These are phyloP conservation scores for Geoglossum cookeanum DNA, from an alignment of 2,329 filamentous ascomycete genomes.

Conservation along the genomic window DNA sequence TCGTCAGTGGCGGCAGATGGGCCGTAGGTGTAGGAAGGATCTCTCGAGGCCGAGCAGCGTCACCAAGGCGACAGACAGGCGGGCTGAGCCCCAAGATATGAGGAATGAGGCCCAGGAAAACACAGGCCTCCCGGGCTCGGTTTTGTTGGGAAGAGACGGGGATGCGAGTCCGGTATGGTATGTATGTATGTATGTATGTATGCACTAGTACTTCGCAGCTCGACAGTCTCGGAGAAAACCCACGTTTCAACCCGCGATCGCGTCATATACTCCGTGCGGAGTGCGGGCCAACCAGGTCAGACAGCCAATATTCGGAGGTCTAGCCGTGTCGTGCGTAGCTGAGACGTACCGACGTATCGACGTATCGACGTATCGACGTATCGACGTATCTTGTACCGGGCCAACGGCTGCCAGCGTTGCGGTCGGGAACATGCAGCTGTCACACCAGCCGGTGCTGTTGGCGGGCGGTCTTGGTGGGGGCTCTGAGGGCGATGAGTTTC, in stretches of 20 bases:
- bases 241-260: not conserved
- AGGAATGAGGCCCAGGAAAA: too few species aligned
- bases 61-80: not conserved
- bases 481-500: too few species aligned
- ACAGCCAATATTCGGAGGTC: not conserved
- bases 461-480: too few species aligned
- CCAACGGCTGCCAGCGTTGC: not conserved
- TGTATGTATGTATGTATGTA: not conserved
- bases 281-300: not conserved
- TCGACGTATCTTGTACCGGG: not conserved
- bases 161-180: not conserved
- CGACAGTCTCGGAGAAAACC: not conserved
- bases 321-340: not conserved
- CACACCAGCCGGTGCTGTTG: too few species aligned
- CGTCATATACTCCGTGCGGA: not conserved
- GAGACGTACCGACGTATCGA: not conserved
- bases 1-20: not conserved
- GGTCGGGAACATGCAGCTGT: not conserved
- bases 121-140: not conserved
- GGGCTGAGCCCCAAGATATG: too few species aligned
- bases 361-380: not conserved
- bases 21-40: not conserved
- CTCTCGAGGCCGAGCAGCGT: not conserved
- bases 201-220: not conserved
- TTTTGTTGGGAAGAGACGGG: not conserved